Conservation (phyloP, 495 filamentous ascomycete species). For the Lasiosphaeria hispida region DNA sequence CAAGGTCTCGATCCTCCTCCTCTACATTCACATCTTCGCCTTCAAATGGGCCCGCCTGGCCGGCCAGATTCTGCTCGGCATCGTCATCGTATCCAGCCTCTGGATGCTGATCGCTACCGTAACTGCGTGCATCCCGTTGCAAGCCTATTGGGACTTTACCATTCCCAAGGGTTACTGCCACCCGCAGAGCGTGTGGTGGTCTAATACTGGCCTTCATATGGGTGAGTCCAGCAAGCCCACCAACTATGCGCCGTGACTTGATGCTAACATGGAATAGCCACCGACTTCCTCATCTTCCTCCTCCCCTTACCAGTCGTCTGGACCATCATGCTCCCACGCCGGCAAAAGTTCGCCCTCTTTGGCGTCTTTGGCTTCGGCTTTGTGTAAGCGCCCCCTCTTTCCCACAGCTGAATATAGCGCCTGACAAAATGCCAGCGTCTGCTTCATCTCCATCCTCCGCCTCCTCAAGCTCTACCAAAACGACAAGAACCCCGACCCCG, state of each 20-base stretch:
- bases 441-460: conserved; percentile 36
- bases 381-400: conserved; percentile 17
- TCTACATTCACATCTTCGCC: conserved; percentile 42
- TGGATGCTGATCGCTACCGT: conserved; percentile 30
- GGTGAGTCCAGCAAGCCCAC: conserved; percentile 2
- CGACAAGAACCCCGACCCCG: conserved; percentile 17
- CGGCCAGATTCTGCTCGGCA: conserved; percentile 28
- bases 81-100: conserved; percentile 23
- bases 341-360: conserved; percentile 35
- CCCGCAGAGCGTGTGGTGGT: conserved; percentile 31
- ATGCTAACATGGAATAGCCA: conserved; percentile 9
- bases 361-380: conserved; percentile 36
- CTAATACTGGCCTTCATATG: conserved; percentile 35
- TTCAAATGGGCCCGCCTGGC: conserved; percentile 33
- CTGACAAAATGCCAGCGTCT: conserved; percentile 18
- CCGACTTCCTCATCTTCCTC: conserved; percentile 38
- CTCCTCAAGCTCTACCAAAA: conserved; percentile 25
- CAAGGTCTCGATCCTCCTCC: conserved; percentile 37
- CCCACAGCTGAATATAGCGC: background rate
- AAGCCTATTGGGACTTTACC: conserved; percentile 32
- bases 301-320: conserved; percentile 40
- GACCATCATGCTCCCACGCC: conserved; percentile 31
- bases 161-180: conserved; percentile 26
- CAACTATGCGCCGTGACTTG: background rate
- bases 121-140: conserved; percentile 29